phyloP scores from a whole-genome alignment of 164 flowering plant species.

The Platanus orientalis region DNA sequence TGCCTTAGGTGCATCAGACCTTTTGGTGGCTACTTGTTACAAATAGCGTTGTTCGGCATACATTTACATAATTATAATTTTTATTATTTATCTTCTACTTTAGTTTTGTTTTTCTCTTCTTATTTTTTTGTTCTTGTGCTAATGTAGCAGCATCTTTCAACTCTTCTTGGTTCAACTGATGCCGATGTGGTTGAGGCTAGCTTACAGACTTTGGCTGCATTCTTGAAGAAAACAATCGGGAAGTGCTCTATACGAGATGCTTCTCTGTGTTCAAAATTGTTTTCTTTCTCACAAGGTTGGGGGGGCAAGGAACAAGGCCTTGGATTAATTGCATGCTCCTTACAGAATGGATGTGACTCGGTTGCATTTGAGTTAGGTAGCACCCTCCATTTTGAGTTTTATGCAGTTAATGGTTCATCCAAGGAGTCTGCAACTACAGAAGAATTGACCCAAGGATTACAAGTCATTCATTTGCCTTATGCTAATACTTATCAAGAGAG shows the following conservation, averaged over 20 bases:
- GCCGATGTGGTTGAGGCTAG: slow-evolving; percentile 88
- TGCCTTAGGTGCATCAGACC: background rate
- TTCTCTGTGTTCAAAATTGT: slow-evolving; percentile 61
- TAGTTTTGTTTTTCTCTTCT: slow-evolving; percentile 2
- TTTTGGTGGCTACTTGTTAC: background rate
- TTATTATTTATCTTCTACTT: background rate
- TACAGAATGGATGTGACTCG: slow-evolving; percentile 52
- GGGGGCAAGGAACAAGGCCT: slow-evolving; percentile 95
- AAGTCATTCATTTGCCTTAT: slow-evolving; percentile 69
- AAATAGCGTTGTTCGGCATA: background rate
- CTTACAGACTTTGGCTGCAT: slow-evolving; percentile 80
- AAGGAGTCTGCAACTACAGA: slow-evolving; percentile 24
- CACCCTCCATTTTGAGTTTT: slow-evolving; percentile 92
- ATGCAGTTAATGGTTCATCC: slow-evolving; percentile 41
- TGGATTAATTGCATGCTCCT: slow-evolving; percentile 72
- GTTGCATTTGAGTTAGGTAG: slow-evolving; percentile 57
- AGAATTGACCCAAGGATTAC: slow-evolving; percentile 45
- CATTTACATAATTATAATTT: no score
- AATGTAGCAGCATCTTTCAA: slow-evolving; percentile 80
- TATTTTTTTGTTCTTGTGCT: slow-evolving; percentile 11
- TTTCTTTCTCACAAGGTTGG: slow-evolving; percentile 97
- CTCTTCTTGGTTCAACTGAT: slow-evolving; percentile 85
- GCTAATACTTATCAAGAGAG: slow-evolving; percentile 38
- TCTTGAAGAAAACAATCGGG: slow-evolving; percentile 76
- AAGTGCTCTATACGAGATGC: slow-evolving; percentile 62